Base-by-base conservation (phyloP, 148 eudicot species). In the Rhododendron griersonianum region DNA sequence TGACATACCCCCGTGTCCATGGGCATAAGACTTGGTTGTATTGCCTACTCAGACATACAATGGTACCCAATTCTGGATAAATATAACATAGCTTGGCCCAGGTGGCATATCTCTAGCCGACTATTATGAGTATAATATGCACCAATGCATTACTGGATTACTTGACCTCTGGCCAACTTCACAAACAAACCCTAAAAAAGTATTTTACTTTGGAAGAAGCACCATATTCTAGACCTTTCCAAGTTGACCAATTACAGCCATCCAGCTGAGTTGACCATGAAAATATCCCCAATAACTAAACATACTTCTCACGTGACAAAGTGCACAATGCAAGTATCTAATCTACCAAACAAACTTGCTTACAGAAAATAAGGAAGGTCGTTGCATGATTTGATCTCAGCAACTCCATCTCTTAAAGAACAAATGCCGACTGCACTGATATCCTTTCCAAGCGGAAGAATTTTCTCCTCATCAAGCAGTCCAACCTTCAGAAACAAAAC, bases 401-500 rank as follows among this genome's bases (percentile, higher is more conserved):
- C 89, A 86, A 59, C 80, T 86, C 96, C 98, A 87, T 91, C 86
- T 84, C 88, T 94, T 41, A 89, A 87, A 55, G 88, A 87, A 90
- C 94, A 94, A 84, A 89, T 83, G 51, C 99, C 99, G 87, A 96
- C 94, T 28, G 94, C 99, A 80, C 98, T 94, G 63, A 95, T 88
- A 13, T 94, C 97, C 90, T 94, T 95, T 86, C 99, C 97, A 67
- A 93, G 88, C n/a, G 96, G 96, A 86, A 96, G 98, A 83, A 96
- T 86, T 90, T 96, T 96, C 90, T 94, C 98, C 86, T 95, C 98
- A 35, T 94, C 94, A 81, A 95, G 90, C 73, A 95, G 35, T 14
- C 97, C 97, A 89, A 96, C 96, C 99, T 96, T 88, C 15, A 78
- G 90, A 75, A 41, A 48, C 57, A 81, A 41, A n/a, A 77, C 14